Conservation (phyloP, 2,329 filamentous ascomycete species). For the Hypoxylon sp. region DNA sequence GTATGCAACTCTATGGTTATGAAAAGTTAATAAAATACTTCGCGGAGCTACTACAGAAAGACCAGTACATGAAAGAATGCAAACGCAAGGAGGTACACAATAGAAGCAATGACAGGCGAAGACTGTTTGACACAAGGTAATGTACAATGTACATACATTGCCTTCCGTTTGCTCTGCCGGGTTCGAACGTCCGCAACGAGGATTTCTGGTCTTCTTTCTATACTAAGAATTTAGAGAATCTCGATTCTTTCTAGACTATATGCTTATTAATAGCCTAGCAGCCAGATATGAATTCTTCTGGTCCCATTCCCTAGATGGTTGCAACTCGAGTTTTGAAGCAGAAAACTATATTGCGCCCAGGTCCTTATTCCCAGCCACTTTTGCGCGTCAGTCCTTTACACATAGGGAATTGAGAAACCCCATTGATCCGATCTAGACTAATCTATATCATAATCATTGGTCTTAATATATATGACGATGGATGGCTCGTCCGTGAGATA, state of each 20-base stretch:
- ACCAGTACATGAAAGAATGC: too few relatives aligned
- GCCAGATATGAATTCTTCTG: not conserved
- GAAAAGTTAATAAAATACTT: too few relatives aligned
- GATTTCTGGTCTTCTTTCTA: not conserved
- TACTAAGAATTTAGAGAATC: not conserved
- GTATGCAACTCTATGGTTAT: too few relatives aligned
- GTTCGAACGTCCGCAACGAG: too few relatives aligned
- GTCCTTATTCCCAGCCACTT: not conserved
- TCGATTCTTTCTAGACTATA: not conserved
- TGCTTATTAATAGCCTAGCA: not conserved
- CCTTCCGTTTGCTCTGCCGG: too few relatives aligned
- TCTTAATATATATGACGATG: not conserved
- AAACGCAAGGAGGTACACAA: too few relatives aligned
- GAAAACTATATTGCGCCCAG: not conserved
- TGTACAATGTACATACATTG: too few relatives aligned
- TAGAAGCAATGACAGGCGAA: too few relatives aligned
- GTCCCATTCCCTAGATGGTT: not conserved
- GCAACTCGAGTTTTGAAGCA: not conserved
- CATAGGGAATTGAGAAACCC: not conserved
- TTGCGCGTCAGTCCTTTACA: too few relatives aligned
- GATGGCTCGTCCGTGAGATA: not conserved
- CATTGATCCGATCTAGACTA: not conserved
- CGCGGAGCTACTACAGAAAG: too few relatives aligned
- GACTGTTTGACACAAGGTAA: too few relatives aligned
- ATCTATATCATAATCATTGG: not conserved